phyloP scores from a whole-genome alignment of 257 asterid species.

The Leptodermis oblonga region DNA sequence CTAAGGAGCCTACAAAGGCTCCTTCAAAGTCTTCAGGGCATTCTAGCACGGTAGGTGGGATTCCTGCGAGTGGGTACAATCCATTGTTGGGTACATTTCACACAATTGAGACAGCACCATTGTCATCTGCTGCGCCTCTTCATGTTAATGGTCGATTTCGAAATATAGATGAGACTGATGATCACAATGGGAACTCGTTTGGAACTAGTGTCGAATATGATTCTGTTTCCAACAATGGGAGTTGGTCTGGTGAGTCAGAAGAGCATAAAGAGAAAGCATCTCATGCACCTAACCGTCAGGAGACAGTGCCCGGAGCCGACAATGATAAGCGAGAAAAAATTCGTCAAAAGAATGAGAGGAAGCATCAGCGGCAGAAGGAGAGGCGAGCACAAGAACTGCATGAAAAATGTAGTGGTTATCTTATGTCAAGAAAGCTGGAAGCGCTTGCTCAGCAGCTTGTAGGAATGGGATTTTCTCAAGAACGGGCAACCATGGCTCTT shows the following conservation, averaged over 20 bases:
- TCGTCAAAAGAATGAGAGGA: conserved; percentile 76
- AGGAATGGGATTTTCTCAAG: conserved; percentile 90
- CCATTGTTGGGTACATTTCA: conserved; percentile 74
- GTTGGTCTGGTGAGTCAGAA: conserved; percentile 99
- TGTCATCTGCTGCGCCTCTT: conserved; percentile 43
- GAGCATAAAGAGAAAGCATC: conserved; percentile 55
- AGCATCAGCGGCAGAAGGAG: conserved; percentile 86
- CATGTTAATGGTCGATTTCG: conserved; percentile 73
- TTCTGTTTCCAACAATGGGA: conserved; percentile 72
- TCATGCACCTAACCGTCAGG: conserved; percentile 35
- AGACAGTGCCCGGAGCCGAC: conserved; percentile 55
- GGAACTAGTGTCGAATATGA: conserved; percentile 62
- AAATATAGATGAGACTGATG: conserved; percentile 79
- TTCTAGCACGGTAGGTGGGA: conserved; percentile 43
- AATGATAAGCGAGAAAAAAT: conserved; percentile 69
- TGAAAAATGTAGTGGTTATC: conserved; percentile 68
- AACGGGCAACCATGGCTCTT: conserved; percentile 91
- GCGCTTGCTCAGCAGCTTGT: conserved; percentile 83
- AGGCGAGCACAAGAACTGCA: conserved; percentile 76
- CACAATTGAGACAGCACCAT: conserved; percentile 57
- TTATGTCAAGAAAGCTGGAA: conserved; percentile 80
- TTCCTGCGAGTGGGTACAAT: conserved; percentile 75
- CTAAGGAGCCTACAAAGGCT: conserved; percentile 61
- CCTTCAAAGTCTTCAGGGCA: conserved; percentile 62
- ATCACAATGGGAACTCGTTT: conserved; percentile 50